Percentiles rank a stretch among this genome's conserved stretches.
Conservation (phyloP, 805 yeast species). For the Metschnikowia noctiluminum region DNA sequence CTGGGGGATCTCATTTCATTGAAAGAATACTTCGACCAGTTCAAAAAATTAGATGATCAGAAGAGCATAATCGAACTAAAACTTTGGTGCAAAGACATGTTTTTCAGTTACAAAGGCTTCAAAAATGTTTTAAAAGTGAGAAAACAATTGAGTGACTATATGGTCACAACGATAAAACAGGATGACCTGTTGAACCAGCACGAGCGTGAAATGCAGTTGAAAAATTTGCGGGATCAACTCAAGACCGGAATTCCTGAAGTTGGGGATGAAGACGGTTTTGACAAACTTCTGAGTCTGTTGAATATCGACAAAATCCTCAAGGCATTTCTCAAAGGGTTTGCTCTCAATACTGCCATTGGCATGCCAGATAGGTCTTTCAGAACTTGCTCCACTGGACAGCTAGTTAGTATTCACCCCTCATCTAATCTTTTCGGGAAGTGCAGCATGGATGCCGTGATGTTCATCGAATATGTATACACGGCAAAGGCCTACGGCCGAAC, state of each 20-base stretch:
- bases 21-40: constrained; percentile 68
- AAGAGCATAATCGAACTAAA: constrained; percentile 51
- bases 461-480: constrained; percentile 90
- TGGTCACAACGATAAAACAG: constrained; percentile 48
- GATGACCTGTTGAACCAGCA: constrained; percentile 29
- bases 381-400: constrained; percentile 80
- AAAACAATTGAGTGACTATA: constrained; percentile 68
- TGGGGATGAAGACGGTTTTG: constrained; percentile 23
- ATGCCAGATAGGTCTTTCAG: constrained; percentile 92
- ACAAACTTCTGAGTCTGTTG: constrained; percentile 24
- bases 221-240: constrained; percentile 24
- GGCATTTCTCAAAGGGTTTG: constrained; percentile 78
- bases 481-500: constrained; percentile 88
- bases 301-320: constrained; percentile 63
- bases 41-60: constrained; percentile 29
- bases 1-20: constrained; percentile 83
- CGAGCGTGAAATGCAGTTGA: constrained; percentile 27
- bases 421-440: constrained; percentile 76
- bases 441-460: constrained; percentile 83
- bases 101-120: constrained; percentile 75
- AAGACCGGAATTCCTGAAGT: constrained; percentile 17
- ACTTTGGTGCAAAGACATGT: constrained; percentile 81
- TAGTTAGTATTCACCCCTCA: constrained; percentile 86
- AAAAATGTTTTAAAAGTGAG: constrained; percentile 72
- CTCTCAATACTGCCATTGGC: constrained; percentile 89